These are phyloP conservation scores for Nigrospora osmanthi DNA, from an alignment of 2,329 filamentous ascomycete species.

Conservation along the genomic window DNA sequence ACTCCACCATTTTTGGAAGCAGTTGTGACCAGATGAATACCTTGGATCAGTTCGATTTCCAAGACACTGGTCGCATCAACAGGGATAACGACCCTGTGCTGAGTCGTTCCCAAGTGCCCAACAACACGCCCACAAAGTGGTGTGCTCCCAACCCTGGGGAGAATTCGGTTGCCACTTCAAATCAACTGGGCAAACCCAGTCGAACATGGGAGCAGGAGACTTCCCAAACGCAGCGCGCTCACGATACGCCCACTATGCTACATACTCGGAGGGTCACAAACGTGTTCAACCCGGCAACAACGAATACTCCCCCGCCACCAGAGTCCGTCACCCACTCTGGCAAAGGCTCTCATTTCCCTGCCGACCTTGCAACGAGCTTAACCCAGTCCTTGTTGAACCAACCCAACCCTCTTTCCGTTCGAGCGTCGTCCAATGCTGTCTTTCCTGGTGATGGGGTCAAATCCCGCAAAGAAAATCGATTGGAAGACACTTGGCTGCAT, in stretches of 20 bases:
- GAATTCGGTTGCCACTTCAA: neutral
- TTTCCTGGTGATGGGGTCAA: constrained; percentile 28
- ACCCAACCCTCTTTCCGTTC: constrained; percentile 28
- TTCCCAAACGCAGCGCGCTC: neutral
- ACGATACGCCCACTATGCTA: neutral
- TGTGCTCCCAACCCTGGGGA: neutral
- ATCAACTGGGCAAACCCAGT: too few species aligned
- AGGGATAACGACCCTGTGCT: neutral
- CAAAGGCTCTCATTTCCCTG: constrained; percentile 16
- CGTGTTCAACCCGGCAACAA: constrained; percentile 1
- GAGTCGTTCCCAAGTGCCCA: neutral
- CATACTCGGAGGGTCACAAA: neutral
- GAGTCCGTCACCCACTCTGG: constrained; percentile 14
- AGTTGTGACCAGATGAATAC: constrained; percentile 12
- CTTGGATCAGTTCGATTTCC: constrained; percentile 15
- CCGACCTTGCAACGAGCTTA: constrained; percentile 33
- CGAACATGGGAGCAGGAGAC: too few species aligned
- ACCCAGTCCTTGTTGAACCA: constrained; percentile 42
- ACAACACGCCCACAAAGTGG: neutral
- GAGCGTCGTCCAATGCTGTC: constrained; percentile 16
- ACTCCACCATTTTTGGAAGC: constrained; percentile 11
- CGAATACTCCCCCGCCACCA: constrained; percentile 14
- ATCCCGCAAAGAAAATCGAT: constrained; percentile 35
- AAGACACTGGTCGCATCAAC: neutral
- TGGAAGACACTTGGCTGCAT: constrained; percentile 13